These are phyloP conservation scores for Oxyria digyna DNA, from an alignment of 148 eudicot species.

Conservation along the genomic window DNA sequence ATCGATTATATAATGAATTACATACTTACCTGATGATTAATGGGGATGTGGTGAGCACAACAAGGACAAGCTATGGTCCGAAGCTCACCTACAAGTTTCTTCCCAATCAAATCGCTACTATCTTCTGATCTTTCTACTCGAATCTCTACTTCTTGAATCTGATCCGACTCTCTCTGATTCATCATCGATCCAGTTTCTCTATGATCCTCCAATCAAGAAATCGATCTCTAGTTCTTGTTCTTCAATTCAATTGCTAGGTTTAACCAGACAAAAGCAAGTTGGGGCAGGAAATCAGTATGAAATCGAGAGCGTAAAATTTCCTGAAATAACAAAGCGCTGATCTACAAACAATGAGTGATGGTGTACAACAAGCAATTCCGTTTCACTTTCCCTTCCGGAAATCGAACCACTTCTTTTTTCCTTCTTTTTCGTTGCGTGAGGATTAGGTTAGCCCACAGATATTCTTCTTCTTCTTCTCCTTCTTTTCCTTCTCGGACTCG, in stretches of 20 bases:
- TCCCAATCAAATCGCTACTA: background rate
- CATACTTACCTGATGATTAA: constrained; percentile 28
- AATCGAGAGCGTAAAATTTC: background rate
- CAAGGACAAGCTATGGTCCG: constrained; percentile 55
- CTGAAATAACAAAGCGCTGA: background rate
- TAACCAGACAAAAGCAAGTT: background rate
- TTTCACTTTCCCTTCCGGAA: background rate
- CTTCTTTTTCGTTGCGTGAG: background rate
- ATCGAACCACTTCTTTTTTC: background rate
- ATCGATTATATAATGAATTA: background rate
- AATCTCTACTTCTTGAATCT: background rate
- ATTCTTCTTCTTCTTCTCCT: background rate
- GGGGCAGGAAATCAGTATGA: background rate
- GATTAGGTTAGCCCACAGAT: background rate
- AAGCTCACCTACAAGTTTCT: background rate
- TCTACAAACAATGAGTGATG: background rate
- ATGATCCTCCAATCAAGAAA: background rate
- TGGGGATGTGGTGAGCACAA: constrained; percentile 52
- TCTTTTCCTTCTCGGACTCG: constrained; percentile 1
- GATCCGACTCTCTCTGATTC: background rate
- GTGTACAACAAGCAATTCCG: constrained; percentile 1
- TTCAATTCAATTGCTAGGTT: too few relatives aligned
- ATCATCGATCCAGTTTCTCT: background rate
- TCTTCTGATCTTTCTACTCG: background rate
- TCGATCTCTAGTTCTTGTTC: background rate